phyloP scores from a whole-genome alignment of 179 eudicot genomes.

The Silene coronaria region DNA sequence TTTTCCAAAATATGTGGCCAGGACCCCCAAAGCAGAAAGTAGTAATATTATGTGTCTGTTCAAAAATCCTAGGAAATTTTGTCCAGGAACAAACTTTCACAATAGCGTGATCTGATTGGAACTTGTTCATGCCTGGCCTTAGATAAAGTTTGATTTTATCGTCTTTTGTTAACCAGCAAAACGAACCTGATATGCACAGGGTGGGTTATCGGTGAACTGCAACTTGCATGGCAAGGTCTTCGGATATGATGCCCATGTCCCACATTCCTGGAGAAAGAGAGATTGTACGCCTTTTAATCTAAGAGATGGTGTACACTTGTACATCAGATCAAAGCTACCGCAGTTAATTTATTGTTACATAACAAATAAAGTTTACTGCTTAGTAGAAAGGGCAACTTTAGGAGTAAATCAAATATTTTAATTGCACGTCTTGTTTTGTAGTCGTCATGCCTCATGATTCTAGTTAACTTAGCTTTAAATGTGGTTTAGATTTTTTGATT shows the following conservation, averaged over 20 bases:
- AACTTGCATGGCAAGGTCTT: conserved; percentile 72
- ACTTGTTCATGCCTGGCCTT: conserved; percentile 78
- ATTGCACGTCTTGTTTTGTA: too few relatives aligned
- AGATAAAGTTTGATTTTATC: conserved; percentile 43
- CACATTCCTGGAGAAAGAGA: too few relatives aligned
- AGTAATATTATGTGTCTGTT: conserved; percentile 75
- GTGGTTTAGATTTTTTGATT: too few relatives aligned
- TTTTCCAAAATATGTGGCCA: conserved; percentile 62
- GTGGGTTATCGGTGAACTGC: conserved; percentile 53
- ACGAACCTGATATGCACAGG: conserved; percentile 82
- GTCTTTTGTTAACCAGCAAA: conserved; percentile 55
- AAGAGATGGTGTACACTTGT: too few relatives aligned
- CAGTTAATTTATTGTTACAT: too few relatives aligned
- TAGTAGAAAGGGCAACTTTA: too few relatives aligned
- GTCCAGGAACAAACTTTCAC: conserved; percentile 92
- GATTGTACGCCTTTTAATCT: too few relatives aligned
- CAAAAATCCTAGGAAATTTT: conserved; percentile 60
- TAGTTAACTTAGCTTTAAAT: too few relatives aligned
- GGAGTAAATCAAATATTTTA: too few relatives aligned
- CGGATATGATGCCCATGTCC: conserved; percentile 60
- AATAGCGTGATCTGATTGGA: conserved; percentile 51
- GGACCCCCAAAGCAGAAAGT: conserved; percentile 65
- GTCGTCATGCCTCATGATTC: too few relatives aligned
- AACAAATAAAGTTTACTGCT: too few relatives aligned
- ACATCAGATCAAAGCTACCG: too few relatives aligned